phyloP scores from a whole-genome alignment of 192 early-diverging fungal species.

The Mortierella antarctica region DNA sequence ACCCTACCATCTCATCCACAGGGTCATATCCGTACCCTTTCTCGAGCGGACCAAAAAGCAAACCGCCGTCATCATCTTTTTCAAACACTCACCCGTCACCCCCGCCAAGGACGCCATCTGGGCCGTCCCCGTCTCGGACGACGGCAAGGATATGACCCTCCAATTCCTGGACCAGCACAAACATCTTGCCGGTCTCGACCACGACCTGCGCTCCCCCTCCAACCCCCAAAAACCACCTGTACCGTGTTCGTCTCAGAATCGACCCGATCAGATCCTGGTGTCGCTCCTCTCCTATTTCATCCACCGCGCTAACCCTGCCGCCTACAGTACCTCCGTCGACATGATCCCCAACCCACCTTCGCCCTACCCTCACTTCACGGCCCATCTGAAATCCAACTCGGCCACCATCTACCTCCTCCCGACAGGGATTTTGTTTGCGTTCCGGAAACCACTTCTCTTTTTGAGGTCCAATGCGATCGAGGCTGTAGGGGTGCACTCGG shows the following conservation, averaged over 20 bases:
- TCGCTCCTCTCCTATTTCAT: slow-evolving; percentile 22
- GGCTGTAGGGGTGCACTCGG: slow-evolving; percentile 31
- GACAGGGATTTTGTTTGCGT: slow-evolving; percentile 40
- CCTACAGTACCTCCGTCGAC: background rate
- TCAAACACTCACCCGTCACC: slow-evolving; percentile 21
- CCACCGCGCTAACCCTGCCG: background rate
- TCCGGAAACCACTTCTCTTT: slow-evolving; percentile 44
- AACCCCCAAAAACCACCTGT: background rate
- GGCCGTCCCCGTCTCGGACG: slow-evolving; percentile 35
- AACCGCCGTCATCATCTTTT: slow-evolving; percentile 35
- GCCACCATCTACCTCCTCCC: slow-evolving; percentile 46
- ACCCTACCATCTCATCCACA: slow-evolving; percentile 19
- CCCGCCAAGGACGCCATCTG: slow-evolving; percentile 39
- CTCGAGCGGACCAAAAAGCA: slow-evolving; percentile 41
- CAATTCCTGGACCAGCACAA: slow-evolving; percentile 9
- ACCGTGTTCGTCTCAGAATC: slow-evolving; percentile 12
- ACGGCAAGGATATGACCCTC: slow-evolving; percentile 41
- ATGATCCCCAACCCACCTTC: slow-evolving; percentile 17
- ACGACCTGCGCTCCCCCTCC: slow-evolving; percentile 11
- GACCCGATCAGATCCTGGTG: slow-evolving; percentile 32
- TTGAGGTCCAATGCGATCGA: slow-evolving; percentile 21
- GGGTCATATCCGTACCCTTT: slow-evolving; percentile 39
- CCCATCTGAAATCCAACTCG: slow-evolving; percentile 47
- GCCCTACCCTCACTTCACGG: slow-evolving; percentile 29
- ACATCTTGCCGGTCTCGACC: slow-evolving; percentile 13